Evolutionary conservation across 2,329 filamentous ascomycete genomes (phyloP), one percentile per base, ranked within the genome.

Genomic region (Neonectria sp.): DNA sequence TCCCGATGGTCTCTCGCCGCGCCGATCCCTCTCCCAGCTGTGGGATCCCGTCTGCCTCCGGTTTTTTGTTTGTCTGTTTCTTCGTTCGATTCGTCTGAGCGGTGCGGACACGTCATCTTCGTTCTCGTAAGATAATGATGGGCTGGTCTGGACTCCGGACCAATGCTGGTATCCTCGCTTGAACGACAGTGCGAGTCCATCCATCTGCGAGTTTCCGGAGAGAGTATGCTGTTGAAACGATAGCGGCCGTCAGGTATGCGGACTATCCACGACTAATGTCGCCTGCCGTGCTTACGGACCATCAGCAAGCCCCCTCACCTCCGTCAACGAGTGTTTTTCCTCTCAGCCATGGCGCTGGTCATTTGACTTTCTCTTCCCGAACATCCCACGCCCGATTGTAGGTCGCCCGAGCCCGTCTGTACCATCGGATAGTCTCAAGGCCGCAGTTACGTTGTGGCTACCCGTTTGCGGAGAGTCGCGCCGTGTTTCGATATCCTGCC

Each of bases 221-320:
- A 52, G 27, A n/a, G 2, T 2, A n/a, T 17, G 48, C 29, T 5
- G n/a, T n/a, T 15, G 31, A 53, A 21, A 49, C 37, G 9, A 35
- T 49, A 24, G 33, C 45, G 25, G 31, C 11, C 40, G 27, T 25
- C 45, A 27, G 21, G 17, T 12, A 33, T 37, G 17, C 49, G 13
- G 24, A 25, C n/a, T 48, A n/a, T 37, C 40, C 55, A 40, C 56
- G 29, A 37, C 62, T 65, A 65, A 65, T 55, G 56, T 55, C 21
- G 51, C 49, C 49, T 55, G 31, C 62, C 55, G 55, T 55, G 56
- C 31, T 45, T 51, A 53, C 40, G 55, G 31, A 45, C 17, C 24
- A 48, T 15, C 17, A 33, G 31, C 21, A 33, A 53, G 51, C 31
- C n/a, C 12, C 12, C n/a, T 24, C 45, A 15, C 55, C 27, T 52